These are phyloP conservation scores for Rubia balearica DNA, from an alignment of 305 asterid species.

Conservation along the genomic window DNA sequence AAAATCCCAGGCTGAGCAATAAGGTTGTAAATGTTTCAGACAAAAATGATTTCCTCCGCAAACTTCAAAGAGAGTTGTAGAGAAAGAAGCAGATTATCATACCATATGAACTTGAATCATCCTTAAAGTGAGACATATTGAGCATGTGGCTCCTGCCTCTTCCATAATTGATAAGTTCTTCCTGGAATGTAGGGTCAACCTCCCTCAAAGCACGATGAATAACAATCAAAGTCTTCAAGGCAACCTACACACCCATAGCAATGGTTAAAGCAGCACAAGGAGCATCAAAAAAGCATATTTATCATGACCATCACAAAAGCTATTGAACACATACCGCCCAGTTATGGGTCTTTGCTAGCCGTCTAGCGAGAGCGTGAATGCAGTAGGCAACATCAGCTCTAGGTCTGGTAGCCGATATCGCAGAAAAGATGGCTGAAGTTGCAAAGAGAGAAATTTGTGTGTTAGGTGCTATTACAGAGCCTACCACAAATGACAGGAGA, in stretches of 20 bases:
- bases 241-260: constrained; percentile 49
- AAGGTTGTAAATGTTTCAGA: constrained; percentile 22
- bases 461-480: constrained; percentile 19
- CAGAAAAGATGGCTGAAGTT: constrained; percentile 68
- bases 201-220: constrained; percentile 97
- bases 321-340: constrained; percentile 73
- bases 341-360: constrained; percentile 84
- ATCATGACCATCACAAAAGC: neutral
- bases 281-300: neutral
- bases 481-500: neutral
- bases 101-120: constrained; percentile 97
- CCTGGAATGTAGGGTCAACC: constrained; percentile 96
- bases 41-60: constrained; percentile 13
- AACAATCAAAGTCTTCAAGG: constrained; percentile 83
- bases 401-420: constrained; percentile 87
- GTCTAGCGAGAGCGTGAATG: constrained; percentile 90
- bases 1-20: constrained; percentile 87
- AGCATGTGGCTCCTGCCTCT: constrained; percentile 82
- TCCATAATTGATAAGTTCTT: constrained; percentile 81
- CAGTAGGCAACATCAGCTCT: constrained; percentile 99
- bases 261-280: neutral
- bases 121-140: constrained; percentile 90
- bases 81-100: constrained; percentile 15
- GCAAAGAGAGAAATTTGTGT: constrained; percentile 21
- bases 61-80: constrained; percentile 15